Conservation (phyloP, 129 eudicot genomes). For the Mikania micrantha region DNA sequence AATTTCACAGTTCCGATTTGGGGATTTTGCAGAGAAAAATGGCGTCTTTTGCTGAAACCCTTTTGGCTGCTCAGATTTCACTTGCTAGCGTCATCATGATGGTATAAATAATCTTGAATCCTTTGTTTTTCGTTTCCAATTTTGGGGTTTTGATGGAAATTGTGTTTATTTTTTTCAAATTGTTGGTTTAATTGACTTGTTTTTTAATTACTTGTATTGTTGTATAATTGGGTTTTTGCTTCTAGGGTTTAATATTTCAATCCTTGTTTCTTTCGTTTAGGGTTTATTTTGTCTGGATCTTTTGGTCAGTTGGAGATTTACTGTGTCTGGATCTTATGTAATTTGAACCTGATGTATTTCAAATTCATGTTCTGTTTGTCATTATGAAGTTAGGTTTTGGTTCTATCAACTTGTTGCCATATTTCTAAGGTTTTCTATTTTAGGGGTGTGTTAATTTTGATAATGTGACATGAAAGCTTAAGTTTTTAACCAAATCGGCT, state of each 20-base stretch:
- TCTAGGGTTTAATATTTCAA: not conserved
- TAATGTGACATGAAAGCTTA: not conserved
- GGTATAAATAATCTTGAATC: conserved; percentile 33
- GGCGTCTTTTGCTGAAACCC: conserved; percentile 35
- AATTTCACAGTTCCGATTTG: conserved; percentile 26
- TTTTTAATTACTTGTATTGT: not conserved
- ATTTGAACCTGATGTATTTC: conserved; percentile 3
- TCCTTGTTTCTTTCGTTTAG: not conserved
- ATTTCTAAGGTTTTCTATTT: not conserved
- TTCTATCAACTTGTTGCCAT: not conserved
- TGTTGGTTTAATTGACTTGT: conserved; percentile 3
- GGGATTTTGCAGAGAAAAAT: conserved; percentile 26
- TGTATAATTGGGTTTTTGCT: not conserved
- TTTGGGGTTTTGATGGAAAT: not conserved
- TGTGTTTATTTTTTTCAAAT: conserved; percentile 11
- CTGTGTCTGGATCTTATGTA: not conserved
- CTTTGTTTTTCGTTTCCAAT: not conserved
- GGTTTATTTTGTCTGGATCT: not conserved
- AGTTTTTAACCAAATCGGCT: not conserved
- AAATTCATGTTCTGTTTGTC: not conserved
- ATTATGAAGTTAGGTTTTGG: not conserved
- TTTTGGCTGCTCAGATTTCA: conserved; percentile 67
- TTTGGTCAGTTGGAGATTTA: not conserved
- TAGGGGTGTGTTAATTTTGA: not conserved
- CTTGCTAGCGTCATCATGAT: conserved; percentile 43